Conservation (phyloP, 2,329 filamentous ascomycete species). For the Emericellopsis cladophorae region DNA sequence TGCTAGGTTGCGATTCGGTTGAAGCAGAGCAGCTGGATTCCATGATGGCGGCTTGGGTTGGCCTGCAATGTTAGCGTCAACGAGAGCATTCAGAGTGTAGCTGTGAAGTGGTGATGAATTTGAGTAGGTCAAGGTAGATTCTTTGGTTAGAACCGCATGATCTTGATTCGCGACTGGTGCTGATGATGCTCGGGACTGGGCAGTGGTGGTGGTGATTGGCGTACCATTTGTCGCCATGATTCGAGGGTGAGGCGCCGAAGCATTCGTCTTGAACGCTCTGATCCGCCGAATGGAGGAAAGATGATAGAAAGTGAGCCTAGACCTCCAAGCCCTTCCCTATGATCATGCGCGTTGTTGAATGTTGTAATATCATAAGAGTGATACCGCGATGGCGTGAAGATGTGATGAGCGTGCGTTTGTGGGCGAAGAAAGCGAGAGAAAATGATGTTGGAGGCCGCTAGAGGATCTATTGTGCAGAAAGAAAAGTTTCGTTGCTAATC, state of each 20-base stretch:
- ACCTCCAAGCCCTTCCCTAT: too few relatives aligned
- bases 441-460: not conserved
- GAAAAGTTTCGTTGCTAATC: too few relatives aligned
- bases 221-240: constrained; percentile 4
- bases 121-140: too few relatives aligned
- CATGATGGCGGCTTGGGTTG: constrained; percentile 12
- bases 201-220: not conserved
- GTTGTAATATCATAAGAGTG: not conserved
- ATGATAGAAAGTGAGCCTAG: too few relatives aligned
- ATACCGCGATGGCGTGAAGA: not conserved
- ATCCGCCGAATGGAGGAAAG: too few relatives aligned
- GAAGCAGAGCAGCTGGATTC: constrained; percentile 26
- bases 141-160: too few relatives aligned
- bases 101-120: not conserved
- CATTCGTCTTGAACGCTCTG: too few relatives aligned
- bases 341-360: not conserved
- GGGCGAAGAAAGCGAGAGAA: not conserved
- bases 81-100: not conserved
- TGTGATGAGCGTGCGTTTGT: not conserved
- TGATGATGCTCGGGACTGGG: not conserved
- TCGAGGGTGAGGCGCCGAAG: too few relatives aligned
- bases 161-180: not conserved
- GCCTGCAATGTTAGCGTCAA: not conserved
- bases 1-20: constrained; percentile 16
- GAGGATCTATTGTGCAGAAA: not conserved